These are phyloP conservation scores for Trichoderma reesei DNA, from an alignment of 495 filamentous ascomycete species.

Conservation along the genomic window DNA sequence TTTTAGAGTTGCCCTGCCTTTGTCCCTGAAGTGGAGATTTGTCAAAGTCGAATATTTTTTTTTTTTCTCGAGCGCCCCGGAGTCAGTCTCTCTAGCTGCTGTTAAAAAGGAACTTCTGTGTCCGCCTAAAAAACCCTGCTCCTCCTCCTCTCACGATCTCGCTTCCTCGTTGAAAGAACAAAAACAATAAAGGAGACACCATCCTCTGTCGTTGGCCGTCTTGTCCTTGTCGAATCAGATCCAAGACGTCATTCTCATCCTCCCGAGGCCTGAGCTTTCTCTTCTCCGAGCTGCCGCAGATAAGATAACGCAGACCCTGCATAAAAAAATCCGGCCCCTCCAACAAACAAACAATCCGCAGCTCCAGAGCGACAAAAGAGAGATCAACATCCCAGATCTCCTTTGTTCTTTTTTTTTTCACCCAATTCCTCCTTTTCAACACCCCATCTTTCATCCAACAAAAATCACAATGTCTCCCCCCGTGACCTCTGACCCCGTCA, in stretches of 20 bases:
- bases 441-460: not conserved
- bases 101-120: not conserved
- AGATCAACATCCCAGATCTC: not conserved
- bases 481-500: constrained; percentile 15
- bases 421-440: not conserved
- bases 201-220: too few relatives aligned
- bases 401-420: too few relatives aligned
- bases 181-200: too few relatives aligned
- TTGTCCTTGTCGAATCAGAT: too few relatives aligned
- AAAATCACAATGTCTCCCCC: constrained; percentile 8
- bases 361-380: not conserved
- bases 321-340: not conserved
- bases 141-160: not conserved
- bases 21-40: constrained; percentile 4
- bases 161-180: not conserved
- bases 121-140: not conserved
- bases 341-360: not conserved
- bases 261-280: not conserved
- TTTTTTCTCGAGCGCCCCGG: not conserved
- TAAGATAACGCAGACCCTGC: constrained; percentile 8
- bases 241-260: not conserved
- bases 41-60: not conserved
- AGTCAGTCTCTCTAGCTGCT: not conserved
- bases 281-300: not conserved
- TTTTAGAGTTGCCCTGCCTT: constrained; percentile 5